Evolutionary conservation across 768 basidiomycete genomes (phyloP).

Genomic region (Auricularia sp.): DNA sequence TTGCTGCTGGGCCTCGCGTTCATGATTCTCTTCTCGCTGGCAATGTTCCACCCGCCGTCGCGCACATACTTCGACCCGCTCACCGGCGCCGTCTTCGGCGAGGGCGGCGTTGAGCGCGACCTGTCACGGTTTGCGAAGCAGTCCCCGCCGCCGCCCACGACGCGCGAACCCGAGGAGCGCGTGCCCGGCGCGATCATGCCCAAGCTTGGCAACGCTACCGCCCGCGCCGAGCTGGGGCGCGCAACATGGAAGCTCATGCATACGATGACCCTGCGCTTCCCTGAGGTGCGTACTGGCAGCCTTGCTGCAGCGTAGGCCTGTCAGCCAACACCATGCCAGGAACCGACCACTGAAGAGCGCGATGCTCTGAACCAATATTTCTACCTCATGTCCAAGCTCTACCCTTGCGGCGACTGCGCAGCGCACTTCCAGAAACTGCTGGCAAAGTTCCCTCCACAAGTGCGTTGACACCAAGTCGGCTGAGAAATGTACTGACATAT

Average conservation of each 20-base stretch:
- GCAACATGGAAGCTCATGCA: slow-evolving; percentile 93
- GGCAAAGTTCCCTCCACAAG: slow-evolving; percentile 80
- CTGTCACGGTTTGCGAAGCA: not conserved
- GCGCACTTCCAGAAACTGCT: slow-evolving; percentile 79
- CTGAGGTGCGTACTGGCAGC: slow-evolving; percentile 45
- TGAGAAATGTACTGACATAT: too few relatives aligned
- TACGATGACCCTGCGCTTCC: slow-evolving; percentile 86
- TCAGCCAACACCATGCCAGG: slow-evolving; percentile 29
- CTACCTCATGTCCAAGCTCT: slow-evolving; percentile 75
- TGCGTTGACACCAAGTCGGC: slow-evolving; percentile 39
- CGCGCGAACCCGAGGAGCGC: slow-evolving; percentile 11
- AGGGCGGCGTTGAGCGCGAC: slow-evolving; percentile 45
- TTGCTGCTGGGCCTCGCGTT: slow-evolving; percentile 48
- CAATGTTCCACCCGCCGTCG: slow-evolving; percentile 42
- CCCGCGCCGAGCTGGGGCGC: slow-evolving; percentile 81
- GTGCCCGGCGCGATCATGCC: slow-evolving; percentile 68
- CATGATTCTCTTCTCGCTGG: slow-evolving; percentile 31
- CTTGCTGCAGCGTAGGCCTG: not conserved
- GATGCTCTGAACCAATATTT: slow-evolving; percentile 77
- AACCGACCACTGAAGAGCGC: slow-evolving; percentile 73
- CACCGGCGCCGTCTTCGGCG: slow-evolving; percentile 61
- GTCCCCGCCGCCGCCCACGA: not conserved
- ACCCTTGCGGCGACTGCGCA: slow-evolving; percentile 96
- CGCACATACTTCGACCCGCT: slow-evolving; percentile 61
- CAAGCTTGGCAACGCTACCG: slow-evolving; percentile 84